Evolutionary conservation across 176 grass and related monocot genomes (phyloP).

Genomic region (Elaeis guineensis): DNA sequence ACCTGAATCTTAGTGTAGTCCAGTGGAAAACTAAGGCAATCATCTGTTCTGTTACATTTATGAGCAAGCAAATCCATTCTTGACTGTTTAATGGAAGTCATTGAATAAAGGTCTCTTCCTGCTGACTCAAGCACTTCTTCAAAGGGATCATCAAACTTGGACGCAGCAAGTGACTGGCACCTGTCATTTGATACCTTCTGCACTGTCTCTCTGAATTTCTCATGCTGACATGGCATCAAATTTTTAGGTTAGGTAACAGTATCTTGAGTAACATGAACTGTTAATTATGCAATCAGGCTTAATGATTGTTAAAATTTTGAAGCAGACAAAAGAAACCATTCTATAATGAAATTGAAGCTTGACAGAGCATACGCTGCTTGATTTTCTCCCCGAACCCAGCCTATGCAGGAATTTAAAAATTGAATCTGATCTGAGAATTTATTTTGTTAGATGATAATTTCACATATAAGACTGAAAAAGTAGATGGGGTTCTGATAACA

Average conservation of each 20-base stretch:
- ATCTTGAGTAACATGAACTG: no score
- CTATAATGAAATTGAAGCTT: background rate
- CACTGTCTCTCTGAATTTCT: background rate
- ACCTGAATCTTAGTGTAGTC: conserved; percentile 3
- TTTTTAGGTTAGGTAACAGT: background rate
- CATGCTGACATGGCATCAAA: conserved; percentile 3
- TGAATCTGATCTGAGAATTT: conserved; percentile 58
- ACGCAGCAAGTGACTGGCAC: background rate
- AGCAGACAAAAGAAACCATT: background rate
- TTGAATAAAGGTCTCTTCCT: conserved; percentile 4
- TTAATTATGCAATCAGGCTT: no score
- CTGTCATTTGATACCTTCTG: no score
- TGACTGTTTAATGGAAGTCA: conserved; percentile 6
- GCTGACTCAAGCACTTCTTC: conserved; percentile 23
- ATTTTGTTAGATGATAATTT: conserved; percentile 4
- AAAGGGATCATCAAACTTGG: conserved; percentile 2
- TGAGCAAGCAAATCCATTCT: conserved; percentile 13
- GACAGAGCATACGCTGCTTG: conserved; percentile 25
- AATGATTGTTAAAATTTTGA: no score
- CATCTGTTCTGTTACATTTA: conserved; percentile 9
- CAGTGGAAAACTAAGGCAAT: conserved; percentile 28
- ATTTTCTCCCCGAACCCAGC: conserved; percentile 28
- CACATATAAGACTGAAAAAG: conserved; percentile 9
- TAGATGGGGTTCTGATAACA: conserved; percentile 5
- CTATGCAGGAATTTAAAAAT: conserved; percentile 41